phyloP scores from a whole-genome alignment of 208 protist species.

The Trypanosoma melophagium region DNA sequence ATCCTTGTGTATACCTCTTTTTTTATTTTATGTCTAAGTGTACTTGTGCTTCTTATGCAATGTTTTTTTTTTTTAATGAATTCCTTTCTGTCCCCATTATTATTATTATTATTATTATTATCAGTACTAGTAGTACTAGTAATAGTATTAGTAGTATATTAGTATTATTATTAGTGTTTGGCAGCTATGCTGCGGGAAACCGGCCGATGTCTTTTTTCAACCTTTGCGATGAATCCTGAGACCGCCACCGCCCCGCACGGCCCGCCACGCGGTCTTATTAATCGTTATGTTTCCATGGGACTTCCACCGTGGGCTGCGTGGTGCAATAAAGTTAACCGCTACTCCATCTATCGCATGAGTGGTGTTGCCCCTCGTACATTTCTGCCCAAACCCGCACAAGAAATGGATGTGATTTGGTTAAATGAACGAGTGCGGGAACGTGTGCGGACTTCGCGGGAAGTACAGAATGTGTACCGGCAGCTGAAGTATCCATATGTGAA shows the following conservation, averaged over 20 bases:
- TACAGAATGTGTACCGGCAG: conserved; percentile 89
- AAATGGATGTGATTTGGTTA: conserved; percentile 92
- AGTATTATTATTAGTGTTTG: background rate
- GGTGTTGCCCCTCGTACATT: conserved; percentile 73
- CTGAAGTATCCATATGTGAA: conserved; percentile 90
- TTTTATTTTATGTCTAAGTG: background rate
- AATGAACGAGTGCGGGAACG: conserved; percentile 89
- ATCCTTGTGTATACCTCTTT: background rate
- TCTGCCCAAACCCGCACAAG: conserved; percentile 74
- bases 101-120: background rate
- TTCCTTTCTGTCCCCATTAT: background rate
- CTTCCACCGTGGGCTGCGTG: conserved; percentile 90
- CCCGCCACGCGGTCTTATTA: conserved; percentile 82
- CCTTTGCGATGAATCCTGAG: conserved; percentile 83
- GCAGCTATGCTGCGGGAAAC: conserved; percentile 46
- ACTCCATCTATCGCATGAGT: conserved; percentile 85
- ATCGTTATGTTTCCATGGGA: conserved; percentile 88
- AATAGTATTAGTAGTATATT: background rate
- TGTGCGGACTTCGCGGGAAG: conserved; percentile 82
- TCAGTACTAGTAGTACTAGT: background rate
- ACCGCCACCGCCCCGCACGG: conserved; percentile 80
- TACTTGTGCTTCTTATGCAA: background rate
- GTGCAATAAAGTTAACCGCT: conserved; percentile 83
- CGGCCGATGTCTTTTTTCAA: conserved; percentile 52
- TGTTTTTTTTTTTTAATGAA: conserved; percentile 1